phyloP scores from a whole-genome alignment of 2,329 filamentous ascomycete species.

The Exophiala bonariae region DNA sequence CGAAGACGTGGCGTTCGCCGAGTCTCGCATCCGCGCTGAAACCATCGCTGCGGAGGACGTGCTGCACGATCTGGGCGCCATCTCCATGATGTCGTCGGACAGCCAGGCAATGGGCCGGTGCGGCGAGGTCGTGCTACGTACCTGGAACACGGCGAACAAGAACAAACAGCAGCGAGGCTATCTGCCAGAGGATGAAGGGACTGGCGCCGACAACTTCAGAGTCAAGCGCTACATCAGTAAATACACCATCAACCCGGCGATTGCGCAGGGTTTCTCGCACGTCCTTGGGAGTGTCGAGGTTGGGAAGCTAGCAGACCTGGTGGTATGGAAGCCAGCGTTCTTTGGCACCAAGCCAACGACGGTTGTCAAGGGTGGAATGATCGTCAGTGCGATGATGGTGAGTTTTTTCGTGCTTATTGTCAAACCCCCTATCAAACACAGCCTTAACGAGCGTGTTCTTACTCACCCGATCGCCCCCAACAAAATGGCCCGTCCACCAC shows the following conservation, averaged over 20 bases:
- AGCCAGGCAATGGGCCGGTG: constrained; percentile 96
- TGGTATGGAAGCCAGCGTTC: constrained; percentile 79
- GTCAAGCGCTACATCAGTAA: constrained; percentile 93
- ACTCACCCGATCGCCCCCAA: not conserved
- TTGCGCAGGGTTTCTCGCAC: constrained; percentile 88
- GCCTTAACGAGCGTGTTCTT: not conserved
- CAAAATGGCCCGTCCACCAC: too few species aligned
- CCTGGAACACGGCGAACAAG: constrained; percentile 97
- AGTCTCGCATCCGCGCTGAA: constrained; percentile 89
- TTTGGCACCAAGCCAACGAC: constrained; percentile 84
- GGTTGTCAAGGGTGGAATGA: constrained; percentile 85
- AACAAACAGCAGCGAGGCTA: constrained; percentile 83
- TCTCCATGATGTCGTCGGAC: constrained; percentile 96
- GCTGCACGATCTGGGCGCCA: constrained; percentile 89
- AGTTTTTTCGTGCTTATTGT: constrained; percentile 25
- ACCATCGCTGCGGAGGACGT: constrained; percentile 97
- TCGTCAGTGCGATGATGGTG: constrained; percentile 82
- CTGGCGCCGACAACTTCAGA: constrained; percentile 82
- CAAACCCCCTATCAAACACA: not conserved
- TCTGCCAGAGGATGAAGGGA: constrained; percentile 74
- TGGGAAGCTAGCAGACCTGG: constrained; percentile 85
- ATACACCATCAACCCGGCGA: constrained; percentile 91
- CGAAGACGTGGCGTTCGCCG: constrained; percentile 93
- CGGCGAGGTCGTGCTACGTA: constrained; percentile 87
- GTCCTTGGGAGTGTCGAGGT: constrained; percentile 83